Evolutionary conservation across 257 asterid genomes (phyloP).

Genomic region (Solanum sejunctum): DNA sequence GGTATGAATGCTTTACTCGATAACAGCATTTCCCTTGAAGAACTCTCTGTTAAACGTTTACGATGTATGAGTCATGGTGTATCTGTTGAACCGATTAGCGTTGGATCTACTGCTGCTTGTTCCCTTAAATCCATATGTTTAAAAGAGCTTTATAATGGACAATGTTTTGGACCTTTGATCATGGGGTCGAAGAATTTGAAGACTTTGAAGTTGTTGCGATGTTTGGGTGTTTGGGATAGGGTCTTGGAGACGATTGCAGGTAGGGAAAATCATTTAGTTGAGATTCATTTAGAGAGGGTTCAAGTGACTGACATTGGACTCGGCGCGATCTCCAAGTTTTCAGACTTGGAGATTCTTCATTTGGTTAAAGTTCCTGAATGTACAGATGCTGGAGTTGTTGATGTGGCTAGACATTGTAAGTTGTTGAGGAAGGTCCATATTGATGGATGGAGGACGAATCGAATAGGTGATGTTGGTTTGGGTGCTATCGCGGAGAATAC

Average conservation of each 20-base stretch:
- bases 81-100: conserved; percentile 47
- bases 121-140: conserved; percentile 51
- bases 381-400: conserved; percentile 47
- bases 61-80: conserved; percentile 46
- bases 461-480: conserved; percentile 71
- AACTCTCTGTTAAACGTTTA: conserved; percentile 57
- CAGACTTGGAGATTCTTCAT: conserved; percentile 54
- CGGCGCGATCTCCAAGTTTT: conserved; percentile 37
- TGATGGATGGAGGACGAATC: conserved; percentile 78
- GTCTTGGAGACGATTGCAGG: conserved; percentile 34
- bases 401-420: conserved; percentile 60
- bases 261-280: conserved; percentile 32
- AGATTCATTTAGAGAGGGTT: conserved; percentile 68
- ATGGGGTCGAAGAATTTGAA: conserved; percentile 43
- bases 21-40: conserved; percentile 51
- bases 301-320: conserved; percentile 68
- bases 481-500: conserved; percentile 47
- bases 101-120: conserved; percentile 34
- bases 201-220: conserved; percentile 50
- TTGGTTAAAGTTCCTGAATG: conserved; percentile 61
- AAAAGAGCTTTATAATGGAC: conserved; percentile 69
- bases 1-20: conserved; percentile 66
- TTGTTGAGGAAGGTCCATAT: conserved; percentile 75
- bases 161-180: conserved; percentile 55
- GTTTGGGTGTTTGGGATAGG: conserved; percentile 76